Evolutionary conservation across 192 early-diverging fungal species (phyloP).

Genomic region (Backusella morwellensis): DNA sequence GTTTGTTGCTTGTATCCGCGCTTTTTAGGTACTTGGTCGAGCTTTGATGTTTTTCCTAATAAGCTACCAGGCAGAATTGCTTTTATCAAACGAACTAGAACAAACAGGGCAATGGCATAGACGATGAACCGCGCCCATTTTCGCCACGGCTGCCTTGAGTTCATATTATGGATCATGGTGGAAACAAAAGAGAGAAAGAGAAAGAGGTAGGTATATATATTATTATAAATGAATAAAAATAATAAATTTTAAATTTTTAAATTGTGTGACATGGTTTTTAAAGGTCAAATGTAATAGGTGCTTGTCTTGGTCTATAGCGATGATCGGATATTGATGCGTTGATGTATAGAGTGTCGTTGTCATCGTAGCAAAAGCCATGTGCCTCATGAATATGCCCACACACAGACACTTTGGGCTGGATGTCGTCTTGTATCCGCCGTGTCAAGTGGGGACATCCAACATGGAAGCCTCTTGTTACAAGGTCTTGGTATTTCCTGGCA

Average conservation of each 20-base stretch:
- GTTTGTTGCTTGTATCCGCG: not conserved
- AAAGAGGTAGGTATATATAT: not conserved
- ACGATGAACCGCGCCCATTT: constrained; percentile 12
- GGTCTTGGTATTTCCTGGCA: constrained; percentile 16
- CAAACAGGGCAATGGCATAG: constrained; percentile 2
- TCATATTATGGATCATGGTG: not conserved
- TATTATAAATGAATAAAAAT: not conserved
- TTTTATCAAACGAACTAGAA: not conserved
- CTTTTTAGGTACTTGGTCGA: not conserved
- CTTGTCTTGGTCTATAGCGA: constrained; percentile 16
- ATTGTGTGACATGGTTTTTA: not conserved
- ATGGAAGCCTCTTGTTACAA: constrained; percentile 2
- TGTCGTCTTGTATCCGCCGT: constrained; percentile 2
- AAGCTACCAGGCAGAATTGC: not conserved
- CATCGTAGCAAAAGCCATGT: constrained; percentile 13
- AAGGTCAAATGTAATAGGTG: constrained; percentile 33
- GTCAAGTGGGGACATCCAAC: constrained; percentile 27
- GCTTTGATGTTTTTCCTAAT: not conserved
- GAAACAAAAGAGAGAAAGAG: not conserved
- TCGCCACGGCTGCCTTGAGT: not conserved
- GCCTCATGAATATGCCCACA: constrained; percentile 42
- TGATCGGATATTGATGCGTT: constrained; percentile 25
- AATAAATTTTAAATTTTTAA: not conserved
- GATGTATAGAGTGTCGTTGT: constrained; percentile 16
- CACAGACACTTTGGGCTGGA: constrained; percentile 25